Conservation (phyloP, 2,329 filamentous ascomycete species). For the Lasiodiplodia theobromae region DNA sequence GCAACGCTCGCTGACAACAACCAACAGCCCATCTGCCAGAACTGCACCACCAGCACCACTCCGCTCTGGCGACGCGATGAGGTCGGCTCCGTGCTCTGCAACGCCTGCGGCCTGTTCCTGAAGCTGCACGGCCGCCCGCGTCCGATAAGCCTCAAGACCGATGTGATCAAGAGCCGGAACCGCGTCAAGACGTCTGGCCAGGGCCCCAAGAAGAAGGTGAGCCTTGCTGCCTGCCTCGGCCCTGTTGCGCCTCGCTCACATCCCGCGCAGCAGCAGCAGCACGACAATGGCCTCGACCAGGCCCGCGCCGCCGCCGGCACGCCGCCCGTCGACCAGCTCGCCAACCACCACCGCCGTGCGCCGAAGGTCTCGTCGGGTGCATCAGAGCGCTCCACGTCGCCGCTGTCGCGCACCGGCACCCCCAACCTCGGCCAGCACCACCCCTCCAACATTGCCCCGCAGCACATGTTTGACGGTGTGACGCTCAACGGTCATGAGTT, state of each 20-base stretch:
- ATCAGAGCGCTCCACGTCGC: slow-evolving; percentile 77
- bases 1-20: slow-evolving; percentile 33
- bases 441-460: slow-evolving; percentile 71
- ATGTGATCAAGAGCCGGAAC: slow-evolving; percentile 99
- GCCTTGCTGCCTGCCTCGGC: slow-evolving; percentile 33
- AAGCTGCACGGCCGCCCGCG: slow-evolving; percentile 94
- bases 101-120: slow-evolving; percentile 95
- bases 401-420: slow-evolving; percentile 80
- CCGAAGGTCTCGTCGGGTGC: slow-evolving; percentile 76
- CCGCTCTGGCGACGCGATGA: slow-evolving; percentile 98
- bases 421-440: slow-evolving; percentile 72
- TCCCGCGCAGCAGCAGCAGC: slow-evolving; percentile 33
- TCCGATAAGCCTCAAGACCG: slow-evolving; percentile 96
- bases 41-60: slow-evolving; percentile 94
- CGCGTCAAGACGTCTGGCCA: slow-evolving; percentile 88
- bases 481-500: slow-evolving; percentile 73
- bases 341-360: slow-evolving; percentile 70
- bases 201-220: slow-evolving; percentile 83
- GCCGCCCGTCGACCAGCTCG: slow-evolving; percentile 57
- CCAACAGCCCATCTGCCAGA: slow-evolving; percentile 92
- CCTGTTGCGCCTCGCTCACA: not conserved
- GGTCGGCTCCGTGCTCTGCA: slow-evolving; percentile 93
- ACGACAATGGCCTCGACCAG: slow-evolving; percentile 60
- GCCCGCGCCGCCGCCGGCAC: slow-evolving; percentile 26
- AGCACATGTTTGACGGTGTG: slow-evolving; percentile 80